These are phyloP conservation scores for Acer negundo DNA, from an alignment of 345 rosid genomes.

Conservation along the genomic window DNA sequence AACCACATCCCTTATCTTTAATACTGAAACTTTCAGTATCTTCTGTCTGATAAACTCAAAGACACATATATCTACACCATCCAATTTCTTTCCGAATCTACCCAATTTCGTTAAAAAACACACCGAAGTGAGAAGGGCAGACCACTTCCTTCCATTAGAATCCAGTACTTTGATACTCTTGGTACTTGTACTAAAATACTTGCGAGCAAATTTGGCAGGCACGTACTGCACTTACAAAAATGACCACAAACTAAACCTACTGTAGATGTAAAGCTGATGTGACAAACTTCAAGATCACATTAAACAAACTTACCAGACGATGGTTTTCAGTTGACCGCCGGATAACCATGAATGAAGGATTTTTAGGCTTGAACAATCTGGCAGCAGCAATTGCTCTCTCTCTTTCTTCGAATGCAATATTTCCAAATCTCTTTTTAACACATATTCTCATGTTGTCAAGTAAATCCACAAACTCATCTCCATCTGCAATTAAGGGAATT, in stretches of 20 bases:
- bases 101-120: not conserved
- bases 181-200: not conserved
- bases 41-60: not conserved
- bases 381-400: conserved; percentile 40
- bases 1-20: not conserved
- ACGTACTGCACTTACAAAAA: not conserved
- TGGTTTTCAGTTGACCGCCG: not conserved
- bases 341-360: conserved; percentile 41
- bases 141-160: not conserved
- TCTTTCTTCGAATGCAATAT: conserved; percentile 23
- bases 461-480: not conserved
- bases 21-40: not conserved
- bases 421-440: conserved; percentile 20
- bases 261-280: too few relatives aligned
- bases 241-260: not conserved
- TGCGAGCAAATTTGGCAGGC: not conserved
- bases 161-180: not conserved
- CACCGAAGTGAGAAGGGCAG: not conserved
- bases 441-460: conserved; percentile 9
- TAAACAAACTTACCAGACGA: too few relatives aligned
- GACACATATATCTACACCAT: not conserved
- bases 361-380: conserved; percentile 33
- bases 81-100: not conserved
- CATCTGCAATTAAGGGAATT: not conserved
- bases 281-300: too few relatives aligned